phyloP scores from a whole-genome alignment of 2,329 filamentous ascomycete species.

The Pseudocercospora musae region DNA sequence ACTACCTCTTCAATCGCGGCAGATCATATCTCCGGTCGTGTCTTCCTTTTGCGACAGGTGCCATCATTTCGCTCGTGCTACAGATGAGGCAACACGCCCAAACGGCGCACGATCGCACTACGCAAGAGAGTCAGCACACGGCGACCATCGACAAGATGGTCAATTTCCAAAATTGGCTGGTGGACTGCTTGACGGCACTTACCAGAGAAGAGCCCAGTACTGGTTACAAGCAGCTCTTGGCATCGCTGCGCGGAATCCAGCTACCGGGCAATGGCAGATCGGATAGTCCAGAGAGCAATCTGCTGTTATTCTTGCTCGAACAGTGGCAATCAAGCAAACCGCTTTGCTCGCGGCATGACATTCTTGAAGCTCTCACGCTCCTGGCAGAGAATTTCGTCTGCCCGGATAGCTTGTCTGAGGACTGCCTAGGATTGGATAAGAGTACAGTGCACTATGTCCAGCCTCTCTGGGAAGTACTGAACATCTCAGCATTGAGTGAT shows the following conservation, averaged over 20 bases:
- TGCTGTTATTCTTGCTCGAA: constrained; percentile 75
- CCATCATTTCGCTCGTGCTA: constrained; percentile 73
- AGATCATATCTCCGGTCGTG: constrained; percentile 57
- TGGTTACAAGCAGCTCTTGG: constrained; percentile 13
- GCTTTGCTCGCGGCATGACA: constrained; percentile 67
- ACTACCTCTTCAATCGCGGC: constrained; percentile 75
- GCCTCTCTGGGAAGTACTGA: constrained; percentile 25
- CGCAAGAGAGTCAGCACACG: constrained; percentile 78
- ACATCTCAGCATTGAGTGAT: constrained; percentile 19
- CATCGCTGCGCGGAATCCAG: constrained; percentile 50
- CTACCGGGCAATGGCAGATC: constrained; percentile 66
- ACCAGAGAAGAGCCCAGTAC: not conserved
- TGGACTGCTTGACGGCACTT: constrained; percentile 57
- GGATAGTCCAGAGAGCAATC: constrained; percentile 70
- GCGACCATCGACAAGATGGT: constrained; percentile 73
- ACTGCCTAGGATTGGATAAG: constrained; percentile 67
- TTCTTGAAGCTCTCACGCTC: constrained; percentile 66
- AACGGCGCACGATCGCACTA: constrained; percentile 59
- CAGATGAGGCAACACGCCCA: constrained; percentile 59
- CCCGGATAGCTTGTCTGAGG: constrained; percentile 56
- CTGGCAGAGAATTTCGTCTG: constrained; percentile 72
- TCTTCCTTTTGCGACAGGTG: constrained; percentile 76
- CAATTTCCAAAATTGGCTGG: constrained; percentile 75
- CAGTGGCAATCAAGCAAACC: constrained; percentile 63
- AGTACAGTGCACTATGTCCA: constrained; percentile 49